These are phyloP conservation scores for Penicillium sp. DNA, from an alignment of 2,329 filamentous ascomycete species.

Conservation along the genomic window DNA sequence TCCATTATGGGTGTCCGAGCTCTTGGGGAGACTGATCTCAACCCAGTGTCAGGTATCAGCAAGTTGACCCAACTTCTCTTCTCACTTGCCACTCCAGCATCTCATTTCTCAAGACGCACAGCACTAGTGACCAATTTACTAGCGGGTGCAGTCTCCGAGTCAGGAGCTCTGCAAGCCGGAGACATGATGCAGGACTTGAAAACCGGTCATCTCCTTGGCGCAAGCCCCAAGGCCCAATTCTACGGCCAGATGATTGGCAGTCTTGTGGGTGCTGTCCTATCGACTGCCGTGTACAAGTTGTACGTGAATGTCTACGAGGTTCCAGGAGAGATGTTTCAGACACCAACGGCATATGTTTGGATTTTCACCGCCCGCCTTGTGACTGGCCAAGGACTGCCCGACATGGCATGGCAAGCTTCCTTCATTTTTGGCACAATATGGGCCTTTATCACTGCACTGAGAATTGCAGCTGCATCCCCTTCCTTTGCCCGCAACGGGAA, in stretches of 20 bases:
- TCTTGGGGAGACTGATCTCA: constrained; percentile 81
- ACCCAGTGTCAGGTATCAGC: constrained; percentile 93
- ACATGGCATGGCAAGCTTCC: constrained; percentile 79
- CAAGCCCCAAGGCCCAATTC: constrained; percentile 91
- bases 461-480: constrained; percentile 55
- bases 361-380: constrained; percentile 93
- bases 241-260: constrained; percentile 94
- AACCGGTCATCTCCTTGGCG: constrained; percentile 88
- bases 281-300: constrained; percentile 80
- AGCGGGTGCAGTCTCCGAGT: constrained; percentile 82
- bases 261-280: constrained; percentile 79
- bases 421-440: constrained; percentile 73
- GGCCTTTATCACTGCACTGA: constrained; percentile 65
- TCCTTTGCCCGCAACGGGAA: constrained; percentile 29
- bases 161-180: constrained; percentile 86
- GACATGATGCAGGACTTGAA: constrained; percentile 98
- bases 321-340: constrained; percentile 85
- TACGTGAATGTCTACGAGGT: constrained; percentile 90
- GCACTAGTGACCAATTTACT: constrained; percentile 94
- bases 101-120: constrained; percentile 71
- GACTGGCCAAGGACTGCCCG: constrained; percentile 82
- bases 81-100: constrained; percentile 79
- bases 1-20: constrained; percentile 65
- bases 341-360: constrained; percentile 95
- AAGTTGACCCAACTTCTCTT: constrained; percentile 97